Evolutionary conservation across 306 rosid species (phyloP), one percentile per base, ranked within the genome.

Genomic region (Sindora glabra): DNA sequence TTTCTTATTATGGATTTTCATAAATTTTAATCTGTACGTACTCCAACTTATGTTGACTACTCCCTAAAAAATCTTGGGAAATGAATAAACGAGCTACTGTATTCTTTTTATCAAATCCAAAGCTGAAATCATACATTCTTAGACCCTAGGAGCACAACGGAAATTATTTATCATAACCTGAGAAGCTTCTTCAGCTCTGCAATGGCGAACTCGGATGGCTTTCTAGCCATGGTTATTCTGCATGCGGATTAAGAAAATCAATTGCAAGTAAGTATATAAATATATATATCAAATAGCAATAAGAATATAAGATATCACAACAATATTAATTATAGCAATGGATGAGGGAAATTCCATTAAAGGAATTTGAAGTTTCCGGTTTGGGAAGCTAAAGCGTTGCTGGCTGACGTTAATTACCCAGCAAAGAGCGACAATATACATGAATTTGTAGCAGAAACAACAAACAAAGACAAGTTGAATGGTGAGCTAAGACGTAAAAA

Each of bases 161-260:
- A 7, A 30, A 17, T 53, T 8, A 45, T 0, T n/a, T n/a, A n/a
- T 54, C 3, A 3, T 53, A 56, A 83, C 89, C 81, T 77, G 73
- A 77, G 73, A 46, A 83, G 69, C 22, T 71, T 54, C 73, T 64
- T 71, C 40, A 79, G 69, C 16, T 74, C 75, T 71, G 68, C 75
- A 27, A 77, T 72, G 15, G 83, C 83, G 34, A 65, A 8, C 47
- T 74, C 70, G 33, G 71, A 39, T 47, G 81, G 64, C 16, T 51
- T 64, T 38, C 30, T 64, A 23, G 79, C 72, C 89, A 83, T 79
- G 2, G 57, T 41, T 34, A 22, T 56, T 70, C 65, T 76, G 80
- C 64, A 64, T 76, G 79, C 64, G 70, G 26, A 48, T 64, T 40
- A 26, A 37, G 45, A 74, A 55, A 65, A 7, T 34, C 23, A 26